phyloP scores from a whole-genome alignment of 257 asterid genomes.

The Penstemon eatonii region DNA sequence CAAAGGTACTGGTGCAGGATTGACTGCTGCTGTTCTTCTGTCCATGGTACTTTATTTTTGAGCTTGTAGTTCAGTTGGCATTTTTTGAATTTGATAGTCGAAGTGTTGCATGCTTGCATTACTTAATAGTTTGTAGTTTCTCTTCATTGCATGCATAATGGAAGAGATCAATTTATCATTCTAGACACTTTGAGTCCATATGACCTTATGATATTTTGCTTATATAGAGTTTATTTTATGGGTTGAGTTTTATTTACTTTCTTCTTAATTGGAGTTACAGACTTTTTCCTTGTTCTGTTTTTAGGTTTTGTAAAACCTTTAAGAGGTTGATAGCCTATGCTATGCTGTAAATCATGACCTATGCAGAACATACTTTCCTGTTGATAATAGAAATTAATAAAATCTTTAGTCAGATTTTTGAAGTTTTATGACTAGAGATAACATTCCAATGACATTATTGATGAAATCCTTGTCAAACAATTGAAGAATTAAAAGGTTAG shows the following conservation, averaged over 20 bases:
- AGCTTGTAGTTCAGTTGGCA: conserved; percentile 5
- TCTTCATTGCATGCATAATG: conserved; percentile 14
- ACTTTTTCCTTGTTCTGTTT: neutral
- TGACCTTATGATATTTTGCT: neutral
- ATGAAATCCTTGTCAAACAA: neutral
- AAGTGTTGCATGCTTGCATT: conserved; percentile 1
- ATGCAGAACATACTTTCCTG: neutral
- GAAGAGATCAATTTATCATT: neutral
- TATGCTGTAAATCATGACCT: neutral
- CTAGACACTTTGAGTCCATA: neutral
- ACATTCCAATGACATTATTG: neutral
- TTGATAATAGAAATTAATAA: neutral
- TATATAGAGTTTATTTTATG: neutral
- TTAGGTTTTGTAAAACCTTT: neutral
- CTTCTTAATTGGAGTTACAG: neutral
- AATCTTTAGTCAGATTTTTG: neutral
- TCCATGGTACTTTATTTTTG: conserved; percentile 69
- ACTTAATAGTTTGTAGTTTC: neutral
- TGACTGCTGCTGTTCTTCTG: conserved; percentile 96
- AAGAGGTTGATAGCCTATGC: neutral
- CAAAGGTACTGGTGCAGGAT: conserved; percentile 95
- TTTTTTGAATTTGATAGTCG: conserved; percentile 8
- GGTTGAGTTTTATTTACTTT: too few relatives aligned
- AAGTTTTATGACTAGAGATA: neutral
- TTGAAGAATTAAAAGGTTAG: neutral